Conservation (phyloP, 225 moss, liverwort and hornwort genomes). For the Thuidium tamariscinum region DNA sequence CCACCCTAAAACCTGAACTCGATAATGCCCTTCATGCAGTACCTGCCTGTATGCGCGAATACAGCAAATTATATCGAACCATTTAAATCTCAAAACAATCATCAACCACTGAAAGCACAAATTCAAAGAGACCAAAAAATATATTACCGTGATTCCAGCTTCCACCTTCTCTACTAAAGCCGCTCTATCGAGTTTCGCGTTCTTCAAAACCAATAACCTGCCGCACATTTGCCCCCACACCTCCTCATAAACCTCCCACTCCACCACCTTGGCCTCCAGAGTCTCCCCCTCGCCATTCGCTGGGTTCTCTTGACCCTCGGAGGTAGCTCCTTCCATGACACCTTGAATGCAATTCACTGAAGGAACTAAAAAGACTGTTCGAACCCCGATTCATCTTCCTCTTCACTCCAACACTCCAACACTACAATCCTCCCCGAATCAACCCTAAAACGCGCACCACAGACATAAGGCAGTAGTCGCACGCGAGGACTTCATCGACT, state of each 20-base stretch:
- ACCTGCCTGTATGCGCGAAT: neutral
- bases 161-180: conserved; percentile 38
- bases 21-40: neutral
- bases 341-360: conserved; percentile 1
- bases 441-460: neutral
- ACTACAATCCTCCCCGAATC: neutral
- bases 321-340: conserved; percentile 43
- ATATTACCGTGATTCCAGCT: conserved; percentile 32
- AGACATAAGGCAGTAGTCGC: neutral
- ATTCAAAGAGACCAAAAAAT: neutral
- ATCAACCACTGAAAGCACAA: neutral
- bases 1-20: neutral
- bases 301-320: conserved; percentile 19
- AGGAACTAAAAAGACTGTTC: conserved; percentile 26
- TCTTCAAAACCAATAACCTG: conserved; percentile 33
- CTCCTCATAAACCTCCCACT: conserved; percentile 87
- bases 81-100: neutral
- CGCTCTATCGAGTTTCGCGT: conserved; percentile 37
- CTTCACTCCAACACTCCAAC: neutral
- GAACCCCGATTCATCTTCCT: conserved; percentile 49
- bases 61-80: neutral
- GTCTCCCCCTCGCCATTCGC: conserved; percentile 19
- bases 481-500: neutral
- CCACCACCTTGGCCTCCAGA: conserved; percentile 48
- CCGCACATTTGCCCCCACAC: conserved; percentile 61